Conservation (phyloP, 1,284 basidiomycete species). For the Trichosporon ovoides region DNA sequence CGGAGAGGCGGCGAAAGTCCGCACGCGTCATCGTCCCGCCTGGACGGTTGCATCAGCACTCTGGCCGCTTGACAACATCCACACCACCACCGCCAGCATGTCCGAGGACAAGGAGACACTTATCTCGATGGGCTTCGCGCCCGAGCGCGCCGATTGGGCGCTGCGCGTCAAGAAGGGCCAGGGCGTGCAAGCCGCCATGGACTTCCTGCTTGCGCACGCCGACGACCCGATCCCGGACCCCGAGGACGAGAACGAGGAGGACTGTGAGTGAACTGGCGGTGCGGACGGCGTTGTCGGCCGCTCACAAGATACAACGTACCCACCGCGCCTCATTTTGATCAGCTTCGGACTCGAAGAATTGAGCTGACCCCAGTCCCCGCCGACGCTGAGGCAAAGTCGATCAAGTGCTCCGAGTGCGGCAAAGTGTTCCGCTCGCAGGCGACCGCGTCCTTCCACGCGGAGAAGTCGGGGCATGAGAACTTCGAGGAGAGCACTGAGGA, state of each 20-base stretch:
- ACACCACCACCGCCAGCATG: conserved; percentile 26
- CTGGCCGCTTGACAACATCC: background rate
- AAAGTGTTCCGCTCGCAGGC: conserved; percentile 84
- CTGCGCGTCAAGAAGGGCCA: conserved; percentile 69
- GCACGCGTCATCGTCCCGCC: background rate
- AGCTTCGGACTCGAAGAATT: conserved; percentile 27
- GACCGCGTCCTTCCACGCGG: conserved; percentile 87
- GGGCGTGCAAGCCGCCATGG: conserved; percentile 81
- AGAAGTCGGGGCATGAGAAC: conserved; percentile 88
- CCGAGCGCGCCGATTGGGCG: conserved; percentile 80
- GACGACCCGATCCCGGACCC: conserved; percentile 69
- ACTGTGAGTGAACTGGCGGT: background rate
- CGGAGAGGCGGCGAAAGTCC: background rate
- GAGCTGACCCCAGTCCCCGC: conserved; percentile 15
- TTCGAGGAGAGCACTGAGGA: conserved; percentile 95
- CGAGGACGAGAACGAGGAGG: conserved; percentile 64
- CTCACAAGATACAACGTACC: too few relatives aligned
- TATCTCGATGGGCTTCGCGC: conserved; percentile 77
- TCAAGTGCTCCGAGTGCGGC: conserved; percentile 58
- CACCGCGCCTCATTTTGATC: too few relatives aligned
- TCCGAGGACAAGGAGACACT: conserved; percentile 66
- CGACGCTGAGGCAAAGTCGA: conserved; percentile 27
- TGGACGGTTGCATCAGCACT: background rate
- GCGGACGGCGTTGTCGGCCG: conserved; percentile 36
- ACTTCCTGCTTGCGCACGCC: conserved; percentile 73